Percentiles rank a stretch among this genome's conserved stretches.
phyloP scores from a whole-genome alignment of 225 moss, liverwort and hornwort species.

The Asterella californica region DNA sequence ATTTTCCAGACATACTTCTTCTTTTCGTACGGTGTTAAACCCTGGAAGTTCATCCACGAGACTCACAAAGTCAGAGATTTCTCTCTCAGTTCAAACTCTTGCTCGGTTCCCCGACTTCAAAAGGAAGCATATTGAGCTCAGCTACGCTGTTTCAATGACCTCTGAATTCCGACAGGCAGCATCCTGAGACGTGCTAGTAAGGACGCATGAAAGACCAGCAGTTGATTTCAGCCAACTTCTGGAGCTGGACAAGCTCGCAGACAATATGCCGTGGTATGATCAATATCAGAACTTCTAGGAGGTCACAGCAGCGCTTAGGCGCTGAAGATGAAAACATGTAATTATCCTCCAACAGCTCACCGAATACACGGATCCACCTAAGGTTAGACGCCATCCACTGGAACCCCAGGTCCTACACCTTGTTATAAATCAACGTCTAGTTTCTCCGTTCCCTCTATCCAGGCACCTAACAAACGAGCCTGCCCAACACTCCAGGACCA shows the following conservation, averaged over 20 bases:
- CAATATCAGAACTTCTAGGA: background rate
- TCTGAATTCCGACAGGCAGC: background rate
- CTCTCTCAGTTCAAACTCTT: background rate
- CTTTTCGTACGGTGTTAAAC: slow-evolving; percentile 92
- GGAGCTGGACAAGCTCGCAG: background rate
- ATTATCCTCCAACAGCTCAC: background rate
- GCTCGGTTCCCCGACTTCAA: background rate
- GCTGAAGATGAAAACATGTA: background rate
- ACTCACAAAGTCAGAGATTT: slow-evolving; percentile 2
- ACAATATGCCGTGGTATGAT: background rate
- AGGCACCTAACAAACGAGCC: background rate
- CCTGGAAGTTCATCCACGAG: slow-evolving; percentile 50
- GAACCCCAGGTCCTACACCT: background rate
- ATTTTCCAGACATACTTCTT: slow-evolving; percentile 99
- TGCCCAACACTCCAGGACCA: background rate
- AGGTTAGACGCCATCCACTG: slow-evolving; percentile 1
- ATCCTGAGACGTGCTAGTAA: background rate
- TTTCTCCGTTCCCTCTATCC: slow-evolving; percentile 18
- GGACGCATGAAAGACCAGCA: background rate
- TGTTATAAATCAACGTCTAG: background rate
- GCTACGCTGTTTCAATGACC: no score
- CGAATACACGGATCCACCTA: slow-evolving; percentile 1
- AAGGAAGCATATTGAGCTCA: background rate
- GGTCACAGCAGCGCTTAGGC: background rate
- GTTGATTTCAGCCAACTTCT: background rate